A percentile compares a stretch with the other conserved stretches of the same genome.
phyloP scores from a whole-genome alignment of 352 stramenopile genomes.

The Phytophthora multivora region DNA sequence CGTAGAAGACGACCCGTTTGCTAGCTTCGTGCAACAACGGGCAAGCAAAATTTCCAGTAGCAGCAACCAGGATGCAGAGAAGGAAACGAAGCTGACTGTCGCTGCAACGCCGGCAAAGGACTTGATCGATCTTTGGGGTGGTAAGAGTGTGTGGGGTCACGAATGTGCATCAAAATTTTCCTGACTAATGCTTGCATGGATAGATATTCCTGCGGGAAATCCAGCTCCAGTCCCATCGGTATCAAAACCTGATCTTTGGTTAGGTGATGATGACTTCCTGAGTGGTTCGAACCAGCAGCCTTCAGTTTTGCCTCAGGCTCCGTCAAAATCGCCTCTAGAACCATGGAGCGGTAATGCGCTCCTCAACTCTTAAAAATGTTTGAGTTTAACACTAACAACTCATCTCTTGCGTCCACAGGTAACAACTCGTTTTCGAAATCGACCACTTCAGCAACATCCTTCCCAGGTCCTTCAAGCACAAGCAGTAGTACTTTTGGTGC shows the following conservation, averaged over 20 bases:
- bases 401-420: constrained; percentile 7
- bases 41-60: constrained; percentile 44
- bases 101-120: constrained; percentile 32
- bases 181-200: constrained; percentile 3
- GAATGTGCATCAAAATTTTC: constrained; percentile 2
- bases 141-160: constrained; percentile 25
- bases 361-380: no score
- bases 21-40: constrained; percentile 62
- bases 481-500: constrained; percentile 16
- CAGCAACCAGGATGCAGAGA: constrained; percentile 25
- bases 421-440: constrained; percentile 16
- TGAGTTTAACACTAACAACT: background rate
- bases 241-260: constrained; percentile 30
- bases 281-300: constrained; percentile 9
- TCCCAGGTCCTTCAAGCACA: constrained; percentile 2
- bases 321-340: constrained; percentile 11
- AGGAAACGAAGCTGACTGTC: constrained; percentile 24
- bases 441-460: constrained; percentile 1
- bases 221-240: constrained; percentile 1
- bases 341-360: constrained; percentile 24
- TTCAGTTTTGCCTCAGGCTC: background rate
- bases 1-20: constrained; percentile 68
- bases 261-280: constrained; percentile 23
- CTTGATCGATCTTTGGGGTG: constrained; percentile 73
- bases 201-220: constrained; percentile 11